These are phyloP conservation scores for Elongisporangium undulatum DNA, from an alignment of 352 stramenopile species.

Conservation along the genomic window DNA sequence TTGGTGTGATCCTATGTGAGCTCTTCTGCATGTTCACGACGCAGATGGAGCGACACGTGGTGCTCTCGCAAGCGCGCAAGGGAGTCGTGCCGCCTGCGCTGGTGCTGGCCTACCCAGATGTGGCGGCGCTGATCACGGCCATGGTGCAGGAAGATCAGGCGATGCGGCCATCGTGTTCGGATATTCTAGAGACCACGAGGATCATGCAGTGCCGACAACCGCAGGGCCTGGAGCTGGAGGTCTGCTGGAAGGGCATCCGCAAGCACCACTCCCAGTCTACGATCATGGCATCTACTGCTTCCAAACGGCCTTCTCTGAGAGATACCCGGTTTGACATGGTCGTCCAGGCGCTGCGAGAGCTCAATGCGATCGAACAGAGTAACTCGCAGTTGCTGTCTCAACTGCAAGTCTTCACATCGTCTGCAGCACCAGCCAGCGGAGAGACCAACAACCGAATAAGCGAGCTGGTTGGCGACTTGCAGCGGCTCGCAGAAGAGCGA, in stretches of 20 bases:
- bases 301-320: background rate
- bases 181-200: constrained; percentile 25
- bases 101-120: constrained; percentile 26
- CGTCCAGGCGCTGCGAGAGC: background rate
- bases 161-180: constrained; percentile 34
- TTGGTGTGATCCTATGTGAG: constrained; percentile 70
- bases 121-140: constrained; percentile 35
- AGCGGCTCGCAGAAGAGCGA: background rate
- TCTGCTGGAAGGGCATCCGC: background rate
- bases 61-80: constrained; percentile 41
- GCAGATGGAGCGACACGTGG: constrained; percentile 72
- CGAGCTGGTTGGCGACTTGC: background rate
- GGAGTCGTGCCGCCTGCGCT: constrained; percentile 32
- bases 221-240: background rate
- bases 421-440: background rate
- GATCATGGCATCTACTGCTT: background rate
- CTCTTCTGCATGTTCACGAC: constrained; percentile 72
- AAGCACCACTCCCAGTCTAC: background rate
- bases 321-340: background rate
- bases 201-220: background rate
- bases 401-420: background rate
- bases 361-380: background rate
- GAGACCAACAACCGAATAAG: background rate
- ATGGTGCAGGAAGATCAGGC: constrained; percentile 47
- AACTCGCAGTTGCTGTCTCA: background rate